Conservation (phyloP, 805 yeast genomes). For the Spathaspora sp. region DNA sequence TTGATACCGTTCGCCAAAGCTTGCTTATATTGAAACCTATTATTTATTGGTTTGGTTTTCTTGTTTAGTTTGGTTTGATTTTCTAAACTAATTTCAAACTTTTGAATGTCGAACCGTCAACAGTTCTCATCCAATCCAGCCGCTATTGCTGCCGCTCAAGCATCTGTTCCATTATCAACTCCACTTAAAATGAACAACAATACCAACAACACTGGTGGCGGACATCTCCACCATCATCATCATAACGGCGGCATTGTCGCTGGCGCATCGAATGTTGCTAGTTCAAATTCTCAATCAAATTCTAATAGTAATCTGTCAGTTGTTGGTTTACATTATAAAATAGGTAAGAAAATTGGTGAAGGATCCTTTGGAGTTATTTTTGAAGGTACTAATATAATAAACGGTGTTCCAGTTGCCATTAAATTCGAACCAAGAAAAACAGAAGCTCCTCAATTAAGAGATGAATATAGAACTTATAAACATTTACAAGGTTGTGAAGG, state of each 20-base stretch:
- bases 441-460: slow-evolving; percentile 81
- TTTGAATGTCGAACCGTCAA: slow-evolving; percentile 23
- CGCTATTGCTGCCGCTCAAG: slow-evolving; percentile 38
- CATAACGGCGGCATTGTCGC: not conserved
- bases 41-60: not conserved
- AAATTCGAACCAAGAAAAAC: slow-evolving; percentile 78
- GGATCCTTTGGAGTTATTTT: slow-evolving; percentile 85
- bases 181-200: slow-evolving; percentile 1
- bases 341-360: slow-evolving; percentile 83
- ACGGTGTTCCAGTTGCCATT: slow-evolving; percentile 66
- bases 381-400: slow-evolving; percentile 72
- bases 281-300: slow-evolving; percentile 11
- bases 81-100: not conserved
- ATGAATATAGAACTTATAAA: slow-evolving; percentile 76
- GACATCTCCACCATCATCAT: slow-evolving; percentile 3
- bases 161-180: slow-evolving; percentile 17
- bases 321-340: slow-evolving; percentile 69
- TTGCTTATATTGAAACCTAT: not conserved
- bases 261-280: not conserved
- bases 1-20: not conserved
- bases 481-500: slow-evolving; percentile 67
- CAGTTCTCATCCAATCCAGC: slow-evolving; percentile 29
- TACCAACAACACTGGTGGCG: not conserved
- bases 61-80: not conserved
- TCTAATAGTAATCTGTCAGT: slow-evolving; percentile 31